These are phyloP conservation scores for Emiliania huxleyi DNA, from an alignment of 78 protist species.

Conservation along the genomic window DNA sequence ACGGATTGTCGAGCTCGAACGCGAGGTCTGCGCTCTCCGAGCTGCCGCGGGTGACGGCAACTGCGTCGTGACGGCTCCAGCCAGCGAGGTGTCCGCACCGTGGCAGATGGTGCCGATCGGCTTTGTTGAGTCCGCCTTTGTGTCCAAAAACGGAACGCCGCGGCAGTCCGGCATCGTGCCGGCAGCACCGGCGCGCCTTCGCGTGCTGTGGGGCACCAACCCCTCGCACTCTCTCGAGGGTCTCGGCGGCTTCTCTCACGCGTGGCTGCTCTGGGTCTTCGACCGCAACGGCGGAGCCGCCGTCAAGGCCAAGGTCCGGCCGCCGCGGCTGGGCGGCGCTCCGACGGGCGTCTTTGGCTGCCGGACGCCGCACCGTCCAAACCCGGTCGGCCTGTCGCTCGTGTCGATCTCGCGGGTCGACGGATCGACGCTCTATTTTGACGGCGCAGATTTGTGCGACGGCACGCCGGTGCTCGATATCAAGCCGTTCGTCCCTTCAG, in stretches of 20 bases:
- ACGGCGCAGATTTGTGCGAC: constrained; percentile 10
- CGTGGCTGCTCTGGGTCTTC: constrained; percentile 9
- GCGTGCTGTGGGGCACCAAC: background rate
- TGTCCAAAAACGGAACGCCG: constrained; percentile 21
- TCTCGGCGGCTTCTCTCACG: constrained; percentile 10
- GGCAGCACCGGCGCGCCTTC: background rate
- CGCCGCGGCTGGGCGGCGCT: constrained; percentile 14
- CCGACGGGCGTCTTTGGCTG: background rate
- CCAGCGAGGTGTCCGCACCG: too few species aligned
- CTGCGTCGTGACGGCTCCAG: too few species aligned
- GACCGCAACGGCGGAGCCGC: background rate
- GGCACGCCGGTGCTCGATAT: constrained; percentile 37
- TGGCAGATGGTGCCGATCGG: too few species aligned
- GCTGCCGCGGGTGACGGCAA: too few species aligned
- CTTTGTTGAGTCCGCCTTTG: background rate
- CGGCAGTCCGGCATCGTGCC: background rate
- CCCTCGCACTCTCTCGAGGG: background rate
- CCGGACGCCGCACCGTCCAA: constrained; percentile 30
- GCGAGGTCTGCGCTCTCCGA: too few species aligned
- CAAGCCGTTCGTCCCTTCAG: constrained; percentile 30
- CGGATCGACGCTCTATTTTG: background rate
- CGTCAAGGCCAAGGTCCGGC: background rate
- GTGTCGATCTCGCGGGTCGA: background rate
- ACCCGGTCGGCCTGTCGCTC: background rate
- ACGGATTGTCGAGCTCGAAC: too few species aligned